Evolutionary conservation across 768 basidiomycete species (phyloP).

Genomic region (Lactarius evosmus): DNA sequence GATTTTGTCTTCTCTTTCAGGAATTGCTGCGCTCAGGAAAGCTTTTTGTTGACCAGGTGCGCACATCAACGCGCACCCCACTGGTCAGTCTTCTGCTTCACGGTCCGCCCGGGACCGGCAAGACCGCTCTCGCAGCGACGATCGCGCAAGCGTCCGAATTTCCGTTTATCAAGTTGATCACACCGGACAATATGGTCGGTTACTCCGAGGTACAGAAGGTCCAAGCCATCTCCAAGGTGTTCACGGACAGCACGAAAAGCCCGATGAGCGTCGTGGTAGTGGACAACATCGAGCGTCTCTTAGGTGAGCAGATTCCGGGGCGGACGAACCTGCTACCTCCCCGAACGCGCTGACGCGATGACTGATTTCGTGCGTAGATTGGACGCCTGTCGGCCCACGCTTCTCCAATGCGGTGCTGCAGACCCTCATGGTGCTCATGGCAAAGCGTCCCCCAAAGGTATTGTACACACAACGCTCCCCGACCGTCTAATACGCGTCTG

Average conservation of each 20-base stretch:
- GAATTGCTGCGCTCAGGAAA: constrained; percentile 82
- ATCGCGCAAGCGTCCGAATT: constrained; percentile 92
- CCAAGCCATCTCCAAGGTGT: constrained; percentile 84
- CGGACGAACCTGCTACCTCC: neutral
- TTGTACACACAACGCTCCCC: constrained; percentile 33
- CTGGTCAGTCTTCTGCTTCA: constrained; percentile 88
- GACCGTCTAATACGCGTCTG: neutral
- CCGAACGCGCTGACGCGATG: neutral
- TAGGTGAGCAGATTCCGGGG: constrained; percentile 53
- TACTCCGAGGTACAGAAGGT: constrained; percentile 93
- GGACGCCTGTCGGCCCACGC: constrained; percentile 94
- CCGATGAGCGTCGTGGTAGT: constrained; percentile 94
- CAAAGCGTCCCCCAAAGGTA: constrained; percentile 90
- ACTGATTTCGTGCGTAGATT: constrained; percentile 53
- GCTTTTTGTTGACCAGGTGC: constrained; percentile 91
- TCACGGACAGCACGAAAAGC: constrained; percentile 95
- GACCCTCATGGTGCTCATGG: constrained; percentile 81
- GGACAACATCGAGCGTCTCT: constrained; percentile 88
- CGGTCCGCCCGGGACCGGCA: constrained; percentile 88
- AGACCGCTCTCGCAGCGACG: constrained; percentile 91
- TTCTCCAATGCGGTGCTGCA: constrained; percentile 96
- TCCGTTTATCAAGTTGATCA: constrained; percentile 97
- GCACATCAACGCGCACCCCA: constrained; percentile 83
- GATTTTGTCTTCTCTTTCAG: constrained; percentile 39
- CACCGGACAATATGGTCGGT: constrained; percentile 96